Percentiles rank a stretch among this genome's conserved stretches.
Conservation (phyloP, 805 yeast genomes). For the Middelhovenomyces tepae region DNA sequence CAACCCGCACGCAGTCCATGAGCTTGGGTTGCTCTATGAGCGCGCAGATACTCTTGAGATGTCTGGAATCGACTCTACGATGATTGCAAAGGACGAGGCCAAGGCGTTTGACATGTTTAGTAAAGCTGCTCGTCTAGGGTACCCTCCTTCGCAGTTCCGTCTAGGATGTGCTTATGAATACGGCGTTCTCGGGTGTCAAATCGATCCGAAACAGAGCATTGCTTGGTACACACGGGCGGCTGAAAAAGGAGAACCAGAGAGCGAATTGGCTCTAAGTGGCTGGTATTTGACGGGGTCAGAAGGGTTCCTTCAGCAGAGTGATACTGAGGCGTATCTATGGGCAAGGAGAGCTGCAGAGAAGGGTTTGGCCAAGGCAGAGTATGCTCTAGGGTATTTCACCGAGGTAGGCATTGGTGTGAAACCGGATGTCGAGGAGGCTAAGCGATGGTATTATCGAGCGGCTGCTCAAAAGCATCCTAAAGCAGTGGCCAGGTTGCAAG, state of each 20-base stretch:
- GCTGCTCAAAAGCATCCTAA: constrained; percentile 54
- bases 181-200: constrained; percentile 46
- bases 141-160: constrained; percentile 60
- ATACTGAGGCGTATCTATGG: constrained; percentile 68
- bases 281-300: constrained; percentile 74
- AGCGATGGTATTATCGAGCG: constrained; percentile 49
- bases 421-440: constrained; percentile 40
- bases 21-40: constrained; percentile 49
- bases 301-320: constrained; percentile 47
- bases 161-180: constrained; percentile 67
- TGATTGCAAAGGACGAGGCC: constrained; percentile 22
- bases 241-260: constrained; percentile 51
- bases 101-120: constrained; percentile 45
- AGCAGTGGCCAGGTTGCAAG: constrained; percentile 37
- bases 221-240: constrained; percentile 73
- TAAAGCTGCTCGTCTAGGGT: constrained; percentile 51
- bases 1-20: constrained; percentile 50
- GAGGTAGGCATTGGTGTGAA: constrained; percentile 64
- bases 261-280: constrained; percentile 65
- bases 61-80: constrained; percentile 10
- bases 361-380: constrained; percentile 62
- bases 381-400: constrained; percentile 59
- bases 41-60: constrained; percentile 28
- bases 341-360: constrained; percentile 60
- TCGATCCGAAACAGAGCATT: constrained; percentile 50